Percentiles rank a stretch among this genome's conserved stretches.
These are phyloP conservation scores for Mortierella sp. DNA, from an alignment of 371 early-diverging fungal genomes.

Conservation along the genomic window DNA sequence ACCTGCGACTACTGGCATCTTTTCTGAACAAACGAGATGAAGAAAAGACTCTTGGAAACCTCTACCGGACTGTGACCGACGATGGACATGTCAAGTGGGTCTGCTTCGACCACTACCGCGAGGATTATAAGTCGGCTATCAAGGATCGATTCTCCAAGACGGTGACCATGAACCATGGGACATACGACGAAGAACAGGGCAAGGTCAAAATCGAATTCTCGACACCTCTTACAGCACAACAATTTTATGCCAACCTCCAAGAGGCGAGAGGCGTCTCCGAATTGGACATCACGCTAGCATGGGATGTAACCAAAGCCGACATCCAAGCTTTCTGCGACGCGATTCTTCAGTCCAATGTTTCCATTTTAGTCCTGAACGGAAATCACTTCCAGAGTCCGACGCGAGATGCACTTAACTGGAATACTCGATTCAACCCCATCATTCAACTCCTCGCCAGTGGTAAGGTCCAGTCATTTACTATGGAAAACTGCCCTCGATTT, in stretches of 20 bases:
- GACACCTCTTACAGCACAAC: background rate
- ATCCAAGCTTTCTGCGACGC: background rate
- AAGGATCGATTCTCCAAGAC: background rate
- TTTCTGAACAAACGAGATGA: background rate
- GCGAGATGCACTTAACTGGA: background rate
- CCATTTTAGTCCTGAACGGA: background rate
- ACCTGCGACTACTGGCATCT: constrained; percentile 5
- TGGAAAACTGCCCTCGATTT: background rate
- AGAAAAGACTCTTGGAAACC: constrained; percentile 9
- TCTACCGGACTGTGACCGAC: constrained; percentile 2
- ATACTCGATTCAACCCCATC: constrained; percentile 2
- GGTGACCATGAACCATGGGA: background rate
- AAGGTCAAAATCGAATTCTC: background rate
- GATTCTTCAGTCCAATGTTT: background rate
- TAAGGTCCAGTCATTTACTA: background rate
- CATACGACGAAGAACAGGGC: background rate
- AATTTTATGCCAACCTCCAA: background rate
- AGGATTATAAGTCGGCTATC: background rate
- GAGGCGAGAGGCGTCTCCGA: background rate
- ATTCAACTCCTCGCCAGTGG: background rate
- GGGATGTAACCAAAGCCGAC: constrained; percentile 1
- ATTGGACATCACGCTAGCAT: background rate
- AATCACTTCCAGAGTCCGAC: background rate
- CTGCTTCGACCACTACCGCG: constrained; percentile 14
- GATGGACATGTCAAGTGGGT: constrained; percentile 22